Conservation (phyloP, 176 grass and related monocot genomes). For the Urochloa ruziziensis region DNA sequence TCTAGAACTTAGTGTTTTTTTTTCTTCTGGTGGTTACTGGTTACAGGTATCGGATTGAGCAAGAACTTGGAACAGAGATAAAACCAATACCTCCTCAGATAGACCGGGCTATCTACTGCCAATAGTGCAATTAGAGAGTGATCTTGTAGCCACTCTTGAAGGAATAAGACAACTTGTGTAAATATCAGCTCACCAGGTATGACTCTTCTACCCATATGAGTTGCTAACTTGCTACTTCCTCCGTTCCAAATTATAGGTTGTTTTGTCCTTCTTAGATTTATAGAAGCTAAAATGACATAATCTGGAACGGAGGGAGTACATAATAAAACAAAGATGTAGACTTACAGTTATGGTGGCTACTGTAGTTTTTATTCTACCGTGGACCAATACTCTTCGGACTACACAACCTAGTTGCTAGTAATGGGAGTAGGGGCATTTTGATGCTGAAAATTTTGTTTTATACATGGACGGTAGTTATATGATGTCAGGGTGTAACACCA, state of each 20-base stretch:
- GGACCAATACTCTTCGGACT: not conserved
- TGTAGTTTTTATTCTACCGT: not conserved
- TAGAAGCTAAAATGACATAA: no score
- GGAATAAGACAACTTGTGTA: slow-evolving; percentile 59
- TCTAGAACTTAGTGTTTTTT: not conserved
- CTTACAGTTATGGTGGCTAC: not conserved
- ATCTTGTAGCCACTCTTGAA: slow-evolving; percentile 43
- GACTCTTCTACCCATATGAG: not conserved
- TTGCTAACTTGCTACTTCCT: no score
- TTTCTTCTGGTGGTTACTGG: no score
- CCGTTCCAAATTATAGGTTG: no score
- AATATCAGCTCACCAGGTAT: slow-evolving; percentile 75
- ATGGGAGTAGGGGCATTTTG: not conserved
- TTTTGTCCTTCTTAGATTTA: no score
- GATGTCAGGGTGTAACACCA: not conserved
- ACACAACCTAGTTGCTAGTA: not conserved
- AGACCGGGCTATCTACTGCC: slow-evolving; percentile 82
- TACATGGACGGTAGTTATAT: not conserved
- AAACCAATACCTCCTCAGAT: slow-evolving; percentile 93
- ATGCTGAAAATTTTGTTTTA: not conserved
- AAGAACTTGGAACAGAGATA: slow-evolving; percentile 95
- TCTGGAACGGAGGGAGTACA: no score
- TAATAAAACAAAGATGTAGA: not conserved
- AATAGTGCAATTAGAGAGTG: slow-evolving; percentile 37
- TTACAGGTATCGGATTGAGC: slow-evolving; percentile 76